phyloP scores from a whole-genome alignment of 2,329 filamentous ascomycete genomes.

The Leptodontidium sp. region DNA sequence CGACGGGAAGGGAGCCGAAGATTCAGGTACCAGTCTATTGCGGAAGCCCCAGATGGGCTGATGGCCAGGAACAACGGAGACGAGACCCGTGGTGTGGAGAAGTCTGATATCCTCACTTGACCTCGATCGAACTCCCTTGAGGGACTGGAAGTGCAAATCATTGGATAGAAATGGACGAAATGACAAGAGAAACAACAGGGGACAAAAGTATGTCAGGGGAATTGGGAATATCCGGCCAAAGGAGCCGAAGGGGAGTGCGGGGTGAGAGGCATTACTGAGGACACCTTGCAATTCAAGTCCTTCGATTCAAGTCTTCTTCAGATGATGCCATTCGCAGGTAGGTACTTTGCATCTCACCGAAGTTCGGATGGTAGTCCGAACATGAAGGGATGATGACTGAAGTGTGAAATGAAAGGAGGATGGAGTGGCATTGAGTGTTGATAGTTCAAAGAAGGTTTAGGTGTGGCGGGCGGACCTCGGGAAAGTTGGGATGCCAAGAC shows the following conservation, averaged over 20 bases:
- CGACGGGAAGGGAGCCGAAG: conserved; percentile 1
- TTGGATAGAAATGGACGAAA: not conserved
- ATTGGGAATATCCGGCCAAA: not conserved
- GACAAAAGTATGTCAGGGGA: not conserved
- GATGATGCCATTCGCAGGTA: too few relatives aligned
- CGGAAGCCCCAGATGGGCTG: not conserved
- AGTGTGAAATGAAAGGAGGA: too few relatives aligned
- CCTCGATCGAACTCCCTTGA: too few relatives aligned
- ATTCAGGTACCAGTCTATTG: not conserved
- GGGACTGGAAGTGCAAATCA: not conserved
- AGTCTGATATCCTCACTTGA: not conserved
- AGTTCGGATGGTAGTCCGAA: too few relatives aligned
- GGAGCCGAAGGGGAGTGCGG: not conserved
- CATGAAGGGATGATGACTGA: too few relatives aligned
- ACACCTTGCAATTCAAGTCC: not conserved
- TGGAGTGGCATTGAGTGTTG: too few relatives aligned
- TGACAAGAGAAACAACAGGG: not conserved
- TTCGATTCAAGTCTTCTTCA: too few relatives aligned
- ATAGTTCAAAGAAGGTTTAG: too few relatives aligned
- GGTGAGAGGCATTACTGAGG: not conserved
- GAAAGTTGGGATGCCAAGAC: too few relatives aligned
- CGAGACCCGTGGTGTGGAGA: not conserved
- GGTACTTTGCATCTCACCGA: too few relatives aligned
- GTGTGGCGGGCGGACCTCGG: too few relatives aligned
- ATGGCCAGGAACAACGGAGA: conserved; percentile 3